Evolutionary conservation across 352 stramenopile genomes (phyloP).

Genomic region (Globisporangium iwayamae): DNA sequence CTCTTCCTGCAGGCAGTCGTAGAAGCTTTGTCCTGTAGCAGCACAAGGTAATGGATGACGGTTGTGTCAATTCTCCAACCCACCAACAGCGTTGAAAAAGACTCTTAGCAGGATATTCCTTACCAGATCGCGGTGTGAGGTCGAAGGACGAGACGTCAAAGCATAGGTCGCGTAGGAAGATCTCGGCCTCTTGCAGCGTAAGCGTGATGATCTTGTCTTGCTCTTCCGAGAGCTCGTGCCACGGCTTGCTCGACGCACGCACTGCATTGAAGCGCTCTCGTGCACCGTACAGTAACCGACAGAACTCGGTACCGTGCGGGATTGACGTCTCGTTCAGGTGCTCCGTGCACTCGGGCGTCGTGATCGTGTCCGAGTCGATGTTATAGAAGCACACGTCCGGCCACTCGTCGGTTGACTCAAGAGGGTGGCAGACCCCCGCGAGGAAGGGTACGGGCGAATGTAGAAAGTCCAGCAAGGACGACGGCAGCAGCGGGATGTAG

Average conservation of each 20-base stretch:
- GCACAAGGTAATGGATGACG: background rate
- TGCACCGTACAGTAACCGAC: slow-evolving; percentile 50
- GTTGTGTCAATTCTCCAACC: background rate
- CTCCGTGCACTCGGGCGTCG: slow-evolving; percentile 35
- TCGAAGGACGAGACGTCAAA: slow-evolving; percentile 65
- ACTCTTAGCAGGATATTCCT: background rate
- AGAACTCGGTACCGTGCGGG: slow-evolving; percentile 57
- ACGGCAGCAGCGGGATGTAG: slow-evolving; percentile 79
- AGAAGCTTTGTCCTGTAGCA: slow-evolving; percentile 45
- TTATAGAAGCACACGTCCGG: slow-evolving; percentile 82
- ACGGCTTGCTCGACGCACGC: slow-evolving; percentile 46
- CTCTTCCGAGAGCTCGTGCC: slow-evolving; percentile 76
- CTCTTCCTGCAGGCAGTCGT: slow-evolving; percentile 75
- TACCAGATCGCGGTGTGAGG: slow-evolving; percentile 42
- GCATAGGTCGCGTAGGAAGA: slow-evolving; percentile 67
- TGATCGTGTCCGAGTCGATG: slow-evolving; percentile 59
- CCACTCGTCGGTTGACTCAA: slow-evolving; percentile 70
- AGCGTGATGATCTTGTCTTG: slow-evolving; percentile 76
- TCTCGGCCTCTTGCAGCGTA: slow-evolving; percentile 66
- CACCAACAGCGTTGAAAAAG: background rate
- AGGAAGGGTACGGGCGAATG: slow-evolving; percentile 84
- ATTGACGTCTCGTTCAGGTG: slow-evolving; percentile 49
- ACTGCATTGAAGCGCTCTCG: slow-evolving; percentile 44
- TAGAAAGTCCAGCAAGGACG: slow-evolving; percentile 70
- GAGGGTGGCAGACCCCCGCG: slow-evolving; percentile 48